phyloP scores from a whole-genome alignment of 1,139 yeast species.

The Debaryomyces sp. region DNA sequence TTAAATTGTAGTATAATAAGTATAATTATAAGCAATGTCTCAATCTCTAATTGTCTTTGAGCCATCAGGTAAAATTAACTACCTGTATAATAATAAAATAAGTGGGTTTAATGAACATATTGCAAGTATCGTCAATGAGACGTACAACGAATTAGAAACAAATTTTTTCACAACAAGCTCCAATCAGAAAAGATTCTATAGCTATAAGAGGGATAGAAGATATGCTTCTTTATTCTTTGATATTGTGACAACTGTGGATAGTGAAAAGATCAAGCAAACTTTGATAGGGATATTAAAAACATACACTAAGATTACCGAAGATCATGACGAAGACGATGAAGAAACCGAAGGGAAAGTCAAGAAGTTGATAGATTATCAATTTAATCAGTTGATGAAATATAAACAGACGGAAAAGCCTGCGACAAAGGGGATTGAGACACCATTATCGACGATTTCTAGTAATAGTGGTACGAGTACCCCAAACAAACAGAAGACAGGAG shows the following conservation, averaged over 20 bases:
- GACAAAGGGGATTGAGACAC: constrained; percentile 4
- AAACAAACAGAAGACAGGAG: constrained; percentile 15
- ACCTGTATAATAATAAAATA: constrained; percentile 40
- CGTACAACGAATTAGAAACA: constrained; percentile 32
- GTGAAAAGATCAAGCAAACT: constrained; percentile 39
- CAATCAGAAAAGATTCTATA: constrained; percentile 41
- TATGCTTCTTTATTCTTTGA: constrained; percentile 47
- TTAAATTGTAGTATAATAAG: not conserved
- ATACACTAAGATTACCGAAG: constrained; percentile 31
- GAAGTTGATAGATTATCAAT: constrained; percentile 43
- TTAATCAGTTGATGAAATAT: constrained; percentile 39
- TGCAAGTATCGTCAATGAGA: constrained; percentile 40
- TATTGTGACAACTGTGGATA: constrained; percentile 42
- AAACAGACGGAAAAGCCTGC: constrained; percentile 18
- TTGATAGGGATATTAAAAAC: constrained; percentile 40
- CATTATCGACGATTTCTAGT: not conserved
- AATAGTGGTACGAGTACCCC: constrained; percentile 21
- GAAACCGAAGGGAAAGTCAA: constrained; percentile 26
- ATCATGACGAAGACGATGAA: constrained; percentile 23
- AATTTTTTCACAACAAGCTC: constrained; percentile 38
- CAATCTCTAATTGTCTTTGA: constrained; percentile 39
- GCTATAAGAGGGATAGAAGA: constrained; percentile 29
- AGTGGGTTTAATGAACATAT: constrained; percentile 47
- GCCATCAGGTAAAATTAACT: constrained; percentile 41
- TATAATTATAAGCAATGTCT: constrained; percentile 23